Base-by-base conservation (phyloP, 2,329 filamentous ascomycete genomes). In the Bimuria novae-zelandiae region DNA sequence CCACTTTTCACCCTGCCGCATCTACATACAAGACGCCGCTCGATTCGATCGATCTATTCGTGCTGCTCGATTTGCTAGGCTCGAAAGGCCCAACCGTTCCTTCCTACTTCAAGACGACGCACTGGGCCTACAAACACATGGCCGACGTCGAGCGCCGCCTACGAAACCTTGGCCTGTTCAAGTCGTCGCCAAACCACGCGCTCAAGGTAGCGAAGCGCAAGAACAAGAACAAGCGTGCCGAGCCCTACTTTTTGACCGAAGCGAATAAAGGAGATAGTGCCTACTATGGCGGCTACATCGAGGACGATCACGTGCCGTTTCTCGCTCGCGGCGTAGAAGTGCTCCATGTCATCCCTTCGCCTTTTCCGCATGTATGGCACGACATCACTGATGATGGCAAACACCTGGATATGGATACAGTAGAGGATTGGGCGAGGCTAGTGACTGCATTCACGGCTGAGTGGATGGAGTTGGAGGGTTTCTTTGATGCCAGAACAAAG, bases 251-350 rank as follows among this genome's bases (percentile, higher is more conserved):
- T 69, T 77, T 97, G 4, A 47, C 58, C 6, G 69, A 72, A 36
- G 69, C 76, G 0, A 75, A 82, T n/a, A 92, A 90, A 67, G 68
- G 72, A 25, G 59, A 77, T 1, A 50, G 72, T 77, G 37, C 78
- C 29, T 82, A 89, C 65, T 75, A 69, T 71, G 52, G 80, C 74
- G 42, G 84, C 74, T 61, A 76, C 45, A 84, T 96, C n/a, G 80
- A 88, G 63, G 94, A 99, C 70, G 94, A 99, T 67, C 94, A 99
- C 69, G 76, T 97, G 5, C 94, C 94, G 0, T 99, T 99, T 68
- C 86, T 97, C 83, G 79, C 79, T 32, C 84, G 92, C 21, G 94
- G 94, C 1, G 93, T 99, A 0, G 88, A 96, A 27, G 83, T 97
- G n/a, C 73, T 99, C 48, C 94, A 99, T 73, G 75, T 99, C 27